Base-by-base conservation (phyloP, 2,329 filamentous ascomycete genomes). In the Colletotrichum navitas region DNA sequence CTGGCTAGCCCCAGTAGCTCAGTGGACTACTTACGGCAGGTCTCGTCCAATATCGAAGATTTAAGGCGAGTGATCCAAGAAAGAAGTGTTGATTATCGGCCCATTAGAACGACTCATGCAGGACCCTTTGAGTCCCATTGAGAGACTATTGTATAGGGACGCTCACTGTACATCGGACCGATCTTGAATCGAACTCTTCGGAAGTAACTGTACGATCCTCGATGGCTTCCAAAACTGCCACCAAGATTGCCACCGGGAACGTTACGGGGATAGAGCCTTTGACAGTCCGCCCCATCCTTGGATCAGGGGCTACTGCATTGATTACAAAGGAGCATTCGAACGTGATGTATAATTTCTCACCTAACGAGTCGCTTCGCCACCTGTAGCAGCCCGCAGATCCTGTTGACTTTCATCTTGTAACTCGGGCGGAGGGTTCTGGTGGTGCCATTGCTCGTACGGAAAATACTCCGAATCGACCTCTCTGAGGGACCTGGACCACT, bases 351-450 rank as follows among this genome's bases (percentile, higher is more conserved):
- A 3, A n/a, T 5, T 8, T 39, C 34, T 6, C n/a, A 11, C 54
- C 21, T 5, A 7, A 26, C 2, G n/a, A 18, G 16, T n/a, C 4
- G 1, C 2, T 11, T 16, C 16, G n/a, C 18, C 12, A 5, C 4
- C n/a, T 6, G 16, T 0, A 24, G 2, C n/a, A n/a, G 36, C 7
- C 3, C 14, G 0, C 7, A 14, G 34, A 18, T 26, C n/a, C 7
- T 26, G 7, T n/a, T 18, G 3, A 3, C 26, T 3, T 3, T 18
- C 11, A 5, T 41, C 12, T 2, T n/a, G 34, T 41, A 14, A 11
- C 0, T 18, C 34, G n/a, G 6, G 16, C 3, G 34, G 34, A 16
- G n/a, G 34, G n/a, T 16, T 39, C 12, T 16, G 12, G 12, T 16
- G 2, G 3, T 56, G 34, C 34, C n/a, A 24, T 11, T 24, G 32